phyloP scores from a whole-genome alignment of 768 basidiomycete species.

The Lyophyllum decastes region DNA sequence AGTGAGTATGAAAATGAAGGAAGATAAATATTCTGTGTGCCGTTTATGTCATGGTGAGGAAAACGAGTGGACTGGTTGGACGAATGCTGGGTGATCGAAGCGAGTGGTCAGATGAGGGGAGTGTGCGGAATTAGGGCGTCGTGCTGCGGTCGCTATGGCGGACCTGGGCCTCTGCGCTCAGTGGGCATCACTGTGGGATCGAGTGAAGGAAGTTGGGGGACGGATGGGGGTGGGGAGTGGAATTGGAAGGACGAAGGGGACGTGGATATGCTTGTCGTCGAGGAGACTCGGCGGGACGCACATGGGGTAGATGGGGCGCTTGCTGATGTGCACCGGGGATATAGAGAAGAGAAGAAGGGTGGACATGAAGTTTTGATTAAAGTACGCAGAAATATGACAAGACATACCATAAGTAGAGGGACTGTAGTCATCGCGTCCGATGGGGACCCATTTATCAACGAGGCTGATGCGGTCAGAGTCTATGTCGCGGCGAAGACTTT shows the following conservation, averaged over 20 bases:
- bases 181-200: neutral
- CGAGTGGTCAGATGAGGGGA: neutral
- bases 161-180: neutral
- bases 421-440: conserved; percentile 12
- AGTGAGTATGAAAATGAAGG: too few relatives aligned
- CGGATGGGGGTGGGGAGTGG: conserved; percentile 6
- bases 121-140: neutral
- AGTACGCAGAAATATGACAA: neutral
- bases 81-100: neutral
- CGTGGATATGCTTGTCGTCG: conserved; percentile 3
- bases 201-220: conserved; percentile 5
- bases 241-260: conserved; percentile 7
- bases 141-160: neutral
- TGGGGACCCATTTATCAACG: conserved; percentile 39
- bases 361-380: neutral
- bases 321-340: too few relatives aligned
- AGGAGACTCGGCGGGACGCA: conserved; percentile 5
- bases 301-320: neutral
- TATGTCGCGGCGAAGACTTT: conserved; percentile 11
- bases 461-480: conserved; percentile 24
- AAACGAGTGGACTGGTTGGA: neutral
- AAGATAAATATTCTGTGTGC: too few relatives aligned
- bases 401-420: neutral
- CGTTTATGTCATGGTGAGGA: neutral
- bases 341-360: neutral